Percentiles rank a stretch among this genome's conserved stretches.
phyloP scores from a whole-genome alignment of 108 stramenopile genomes.

The Seminavis robusta region DNA sequence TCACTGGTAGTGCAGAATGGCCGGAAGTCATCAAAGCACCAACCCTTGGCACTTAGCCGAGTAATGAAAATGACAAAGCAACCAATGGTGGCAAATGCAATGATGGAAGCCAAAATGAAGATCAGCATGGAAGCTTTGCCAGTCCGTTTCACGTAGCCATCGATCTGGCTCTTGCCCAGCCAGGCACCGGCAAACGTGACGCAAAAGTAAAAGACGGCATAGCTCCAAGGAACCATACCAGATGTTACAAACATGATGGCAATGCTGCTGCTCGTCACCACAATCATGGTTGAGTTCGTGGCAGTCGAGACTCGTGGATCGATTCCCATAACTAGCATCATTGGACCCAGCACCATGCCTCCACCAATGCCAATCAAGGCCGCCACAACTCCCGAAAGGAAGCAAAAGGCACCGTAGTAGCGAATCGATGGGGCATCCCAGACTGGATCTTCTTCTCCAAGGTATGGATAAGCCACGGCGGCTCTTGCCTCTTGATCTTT shows the following conservation, averaged over 20 bases:
- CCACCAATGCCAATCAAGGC: conserved; percentile 79
- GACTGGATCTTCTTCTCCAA: conserved; percentile 35
- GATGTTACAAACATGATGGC: conserved; percentile 64
- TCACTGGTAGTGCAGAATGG: conserved; percentile 42
- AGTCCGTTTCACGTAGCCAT: conserved; percentile 60
- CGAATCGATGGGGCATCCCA: conserved; percentile 49
- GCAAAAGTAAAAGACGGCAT: conserved; percentile 60
- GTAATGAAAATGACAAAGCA: conserved; percentile 56
- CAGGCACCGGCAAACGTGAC: conserved; percentile 58
- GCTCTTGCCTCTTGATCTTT: conserved; percentile 30
- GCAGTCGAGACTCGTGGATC: conserved; percentile 66
- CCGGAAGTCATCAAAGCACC: conserved; percentile 64
- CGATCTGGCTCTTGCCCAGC: conserved; percentile 62
- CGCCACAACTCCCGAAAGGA: conserved; percentile 65
- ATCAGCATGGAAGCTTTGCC: conserved; percentile 55
- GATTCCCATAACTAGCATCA: conserved; percentile 72
- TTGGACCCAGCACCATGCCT: conserved; percentile 71
- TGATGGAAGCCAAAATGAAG: conserved; percentile 53
- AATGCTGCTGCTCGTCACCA: conserved; percentile 66
- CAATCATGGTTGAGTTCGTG: conserved; percentile 70
- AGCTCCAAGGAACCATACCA: conserved; percentile 59
- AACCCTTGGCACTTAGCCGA: conserved; percentile 28
- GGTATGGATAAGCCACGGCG: conserved; percentile 49
- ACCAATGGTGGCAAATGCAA: conserved; percentile 56
- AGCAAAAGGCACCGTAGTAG: conserved; percentile 53